Evolutionary conservation across 2,329 filamentous ascomycete genomes (phyloP), one percentile per base, ranked within the genome.

Genomic region (Neonectria ditissima): DNA sequence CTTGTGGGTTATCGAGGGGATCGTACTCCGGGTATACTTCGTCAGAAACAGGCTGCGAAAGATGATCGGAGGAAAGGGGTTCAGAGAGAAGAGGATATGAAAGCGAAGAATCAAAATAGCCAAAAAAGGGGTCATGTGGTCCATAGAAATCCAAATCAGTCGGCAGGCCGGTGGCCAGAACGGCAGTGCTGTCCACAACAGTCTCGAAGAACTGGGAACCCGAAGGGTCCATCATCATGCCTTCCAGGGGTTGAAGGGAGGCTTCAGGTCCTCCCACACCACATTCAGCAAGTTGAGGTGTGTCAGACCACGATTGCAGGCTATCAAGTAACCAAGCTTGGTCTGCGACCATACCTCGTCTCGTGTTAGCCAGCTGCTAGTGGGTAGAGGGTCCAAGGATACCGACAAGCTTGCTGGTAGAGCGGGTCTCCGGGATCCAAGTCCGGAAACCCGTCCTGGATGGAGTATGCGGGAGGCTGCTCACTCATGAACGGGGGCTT

Each of bases 371-470:
- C 26, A 53, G 37, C 20, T n/a, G 32, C 47, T 34, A 45, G 61
- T 26, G 48, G 52, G 65, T 61, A 47, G 68, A 63, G 59, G 44
- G 26, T 61, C 34, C 28, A 20, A 28, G 55, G 52, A 59, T 52
- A 70, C 69, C 53, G 54, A 71, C 66, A 9, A 51, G 43, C 45
- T 41, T 52, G 52, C 28, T 32, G 39, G 53, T 71, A 60, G 60
- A 50, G 62, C 69, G 63, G 69, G 65, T 44, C 67, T 60, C 59
- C 58, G 55, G 62, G 59, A 51, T 45, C 41, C 14, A 62, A 37
- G 62, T 56, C 59, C 53, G 52, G 57, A 59, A 63, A 64, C 69
- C 62, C 69, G 63, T 65, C 56, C 55, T 58, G 58, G 41, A 50
- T 48, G 54, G 26, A 50, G 34, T 61, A 57, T 39, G 52, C 18